Percentiles rank a stretch among this genome's conserved stretches.
Evolutionary conservation across 2,329 filamentous ascomycete species (phyloP).

Genomic region (Fusarium redolens): DNA sequence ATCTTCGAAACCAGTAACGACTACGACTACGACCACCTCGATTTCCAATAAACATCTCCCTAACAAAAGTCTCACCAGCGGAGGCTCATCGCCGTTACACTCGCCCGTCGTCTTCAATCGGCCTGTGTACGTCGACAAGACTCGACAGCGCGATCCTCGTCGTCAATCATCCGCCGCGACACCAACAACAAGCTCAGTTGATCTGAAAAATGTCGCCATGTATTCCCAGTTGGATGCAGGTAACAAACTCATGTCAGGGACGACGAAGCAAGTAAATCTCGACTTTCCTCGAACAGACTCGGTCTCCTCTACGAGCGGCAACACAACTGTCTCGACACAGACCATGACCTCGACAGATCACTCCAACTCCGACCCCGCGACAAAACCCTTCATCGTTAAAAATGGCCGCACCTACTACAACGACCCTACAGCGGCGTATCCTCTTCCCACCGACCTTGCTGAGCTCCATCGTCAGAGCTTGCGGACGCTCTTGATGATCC

Average conservation of each 20-base stretch:
- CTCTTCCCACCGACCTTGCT: slow-evolving; percentile 86
- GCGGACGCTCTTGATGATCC: slow-evolving; percentile 82
- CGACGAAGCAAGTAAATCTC: slow-evolving; percentile 50
- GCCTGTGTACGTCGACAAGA: slow-evolving; percentile 32
- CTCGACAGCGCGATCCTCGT: slow-evolving; percentile 37
- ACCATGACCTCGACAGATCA: slow-evolving; percentile 63
- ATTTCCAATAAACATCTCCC: slow-evolving; percentile 33
- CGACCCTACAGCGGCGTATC: slow-evolving; percentile 78
- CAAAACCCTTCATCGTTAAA: slow-evolving; percentile 73
- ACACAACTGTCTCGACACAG: slow-evolving; percentile 55
- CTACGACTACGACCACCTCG: slow-evolving; percentile 23
- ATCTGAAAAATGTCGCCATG: slow-evolving; percentile 54
- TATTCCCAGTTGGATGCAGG: slow-evolving; percentile 47
- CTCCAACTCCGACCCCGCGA: slow-evolving; percentile 55
- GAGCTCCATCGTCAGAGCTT: slow-evolving; percentile 91
- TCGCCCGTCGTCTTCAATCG: slow-evolving; percentile 41
- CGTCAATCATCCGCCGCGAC: slow-evolving; percentile 35
- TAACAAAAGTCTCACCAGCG: slow-evolving; percentile 11
- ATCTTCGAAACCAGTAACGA: slow-evolving; percentile 25
- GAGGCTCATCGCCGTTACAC: slow-evolving; percentile 1
- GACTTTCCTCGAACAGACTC: slow-evolving; percentile 57
- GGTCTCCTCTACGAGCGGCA: slow-evolving; percentile 59
- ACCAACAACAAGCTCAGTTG: slow-evolving; percentile 30
- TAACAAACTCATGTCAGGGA: slow-evolving; percentile 45
- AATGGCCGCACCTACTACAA: slow-evolving; percentile 87